Evolutionary conservation across 768 basidiomycete species (phyloP), one percentile per base, ranked within the genome.

Genomic region (Phanerodontia chrysosporium): DNA sequence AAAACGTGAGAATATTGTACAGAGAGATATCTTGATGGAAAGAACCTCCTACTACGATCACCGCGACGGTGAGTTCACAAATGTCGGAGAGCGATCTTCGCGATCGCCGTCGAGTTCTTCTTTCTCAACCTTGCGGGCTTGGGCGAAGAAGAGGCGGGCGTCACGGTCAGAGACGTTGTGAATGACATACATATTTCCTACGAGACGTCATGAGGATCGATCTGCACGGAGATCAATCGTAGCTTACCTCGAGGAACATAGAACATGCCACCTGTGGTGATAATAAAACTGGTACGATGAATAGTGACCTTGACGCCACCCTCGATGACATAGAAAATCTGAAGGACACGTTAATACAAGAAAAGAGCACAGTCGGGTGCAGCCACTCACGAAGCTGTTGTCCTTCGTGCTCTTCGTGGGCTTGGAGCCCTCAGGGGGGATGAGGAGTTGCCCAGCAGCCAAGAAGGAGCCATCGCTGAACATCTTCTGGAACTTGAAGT

Each of bases 391-490:
- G 69, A 91, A 95, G 25, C 92, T 92, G 65, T 98, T 99, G 67
- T 98, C 97, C 69, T 90, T 95, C 1, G 94, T 85, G 24, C 83
- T 81, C 70, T 98, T 98, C 59, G 82, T 85, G 14, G 90, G 90
- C 72, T 99, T 99, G 60, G 82, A 78, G n/a, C 83, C 82, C 7
- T 82, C 77, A 0, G 89, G 83, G 3, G 93, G 93, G 42, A 98
- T 89, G 55, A 82, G 78, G 46, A 98, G 78, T 62, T 94, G 84
- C 0, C 97, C 97, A 29, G 92, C 89, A 1, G 95, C 96, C 60
- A 98, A 85, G 69, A 92, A 98, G 46, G 91, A 85, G 48, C 85
- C 90, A 62, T 98, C 96, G 27, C 89, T 86, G 66, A 95, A 96
- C 22, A 97, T 82, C 74, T 94, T 95, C 68, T 96, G 89, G 71